phyloP scores from a whole-genome alignment of 495 filamentous ascomycete genomes.

The Cladorrhinum samala region DNA sequence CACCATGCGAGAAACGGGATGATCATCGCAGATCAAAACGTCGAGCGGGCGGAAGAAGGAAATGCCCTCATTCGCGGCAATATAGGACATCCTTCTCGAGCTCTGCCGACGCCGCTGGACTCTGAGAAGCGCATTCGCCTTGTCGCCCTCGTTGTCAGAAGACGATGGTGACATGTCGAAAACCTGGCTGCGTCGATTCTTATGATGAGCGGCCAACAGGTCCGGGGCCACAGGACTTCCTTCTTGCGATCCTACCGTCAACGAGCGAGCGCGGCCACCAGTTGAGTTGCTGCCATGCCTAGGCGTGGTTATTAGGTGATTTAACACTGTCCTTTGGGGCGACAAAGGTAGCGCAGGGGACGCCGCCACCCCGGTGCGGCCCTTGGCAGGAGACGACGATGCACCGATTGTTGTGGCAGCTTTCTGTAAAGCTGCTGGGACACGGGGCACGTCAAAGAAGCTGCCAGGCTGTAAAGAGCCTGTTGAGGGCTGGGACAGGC shows the following conservation, averaged over 20 bases:
- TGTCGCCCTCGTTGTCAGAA: conserved; percentile 91
- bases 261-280: conserved; percentile 64
- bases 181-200: conserved; percentile 88
- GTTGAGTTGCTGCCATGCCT: conserved; percentile 41
- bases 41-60: conserved; percentile 87
- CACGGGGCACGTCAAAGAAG: conserved; percentile 63
- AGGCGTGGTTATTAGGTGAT: conserved; percentile 36
- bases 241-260: conserved; percentile 93
- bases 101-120: conserved; percentile 89
- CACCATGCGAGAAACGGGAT: conserved; percentile 92
- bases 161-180: conserved; percentile 96
- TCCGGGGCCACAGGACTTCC: conserved; percentile 65
- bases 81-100: conserved; percentile 83
- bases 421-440: conserved; percentile 54
- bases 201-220: conserved; percentile 61
- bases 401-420: conserved; percentile 54
- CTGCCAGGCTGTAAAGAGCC: conserved; percentile 66
- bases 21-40: conserved; percentile 94
- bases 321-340: conserved; percentile 37
- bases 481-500: conserved; percentile 70
- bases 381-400: conserved; percentile 72
- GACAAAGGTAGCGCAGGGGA: conserved; percentile 40
- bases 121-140: conserved; percentile 84
- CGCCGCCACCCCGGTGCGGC: conserved; percentile 48
- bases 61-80: conserved; percentile 57